phyloP scores from a whole-genome alignment of 2,329 filamentous ascomycete species.

The Ophiosphaerella korrae region DNA sequence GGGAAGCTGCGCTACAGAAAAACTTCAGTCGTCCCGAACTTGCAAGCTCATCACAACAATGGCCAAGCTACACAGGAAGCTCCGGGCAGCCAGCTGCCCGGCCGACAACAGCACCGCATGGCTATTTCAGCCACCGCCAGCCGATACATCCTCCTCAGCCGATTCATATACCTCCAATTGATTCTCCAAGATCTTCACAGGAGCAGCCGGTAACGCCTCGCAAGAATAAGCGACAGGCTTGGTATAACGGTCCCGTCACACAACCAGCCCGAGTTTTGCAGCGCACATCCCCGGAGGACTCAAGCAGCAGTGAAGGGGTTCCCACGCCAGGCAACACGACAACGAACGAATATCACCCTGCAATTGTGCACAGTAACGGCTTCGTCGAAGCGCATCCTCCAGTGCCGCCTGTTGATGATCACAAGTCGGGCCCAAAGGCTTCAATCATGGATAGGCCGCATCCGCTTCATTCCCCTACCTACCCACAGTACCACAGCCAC shows the following conservation, averaged over 20 bases:
- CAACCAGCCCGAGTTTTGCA: conserved; percentile 42
- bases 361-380: conserved; percentile 58
- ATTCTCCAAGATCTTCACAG: conserved; percentile 44
- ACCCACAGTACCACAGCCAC: conserved; percentile 37
- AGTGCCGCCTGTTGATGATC: conserved; percentile 47
- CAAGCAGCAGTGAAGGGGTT: conserved; percentile 60
- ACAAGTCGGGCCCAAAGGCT: conserved; percentile 40
- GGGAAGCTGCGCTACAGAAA: conserved; percentile 70
- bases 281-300: conserved; percentile 61
- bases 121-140: conserved; percentile 39
- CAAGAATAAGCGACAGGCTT: conserved; percentile 70
- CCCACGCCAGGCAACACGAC: conserved; percentile 58
- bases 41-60: conserved; percentile 49
- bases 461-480: conserved; percentile 34
- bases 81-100: conserved; percentile 28
- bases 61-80: conserved; percentile 38
- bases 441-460: conserved; percentile 47
- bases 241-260: conserved; percentile 66
- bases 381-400: conserved; percentile 52
- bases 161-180: conserved; percentile 38
- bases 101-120: conserved; percentile 47
- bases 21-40: conserved; percentile 72
- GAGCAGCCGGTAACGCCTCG: conserved; percentile 57
- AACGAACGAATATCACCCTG: conserved; percentile 57
- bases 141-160: conserved; percentile 25